Percentiles rank a stretch among this genome's conserved stretches.
Conservation (phyloP, 2,329 filamentous ascomycete species). For the Fusarium hostae region DNA sequence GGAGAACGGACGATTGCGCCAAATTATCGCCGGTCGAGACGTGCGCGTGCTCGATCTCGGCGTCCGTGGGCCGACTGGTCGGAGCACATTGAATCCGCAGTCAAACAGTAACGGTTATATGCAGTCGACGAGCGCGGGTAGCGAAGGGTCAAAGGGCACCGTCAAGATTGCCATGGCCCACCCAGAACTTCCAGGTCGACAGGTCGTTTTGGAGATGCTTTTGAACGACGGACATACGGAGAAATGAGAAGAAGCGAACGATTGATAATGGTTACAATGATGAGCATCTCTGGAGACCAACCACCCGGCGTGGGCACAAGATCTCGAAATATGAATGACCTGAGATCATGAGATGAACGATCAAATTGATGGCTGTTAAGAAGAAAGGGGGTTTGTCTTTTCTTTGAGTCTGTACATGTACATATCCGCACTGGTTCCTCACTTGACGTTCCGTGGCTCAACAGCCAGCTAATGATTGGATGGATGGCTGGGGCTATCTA, state of each 20-base stretch:
- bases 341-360: slow-evolving; percentile 3
- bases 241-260: slow-evolving; percentile 41
- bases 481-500: slow-evolving; percentile 19
- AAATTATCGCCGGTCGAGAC: slow-evolving; percentile 92
- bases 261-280: slow-evolving; percentile 17
- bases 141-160: slow-evolving; percentile 71
- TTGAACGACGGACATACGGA: slow-evolving; percentile 85
- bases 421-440: slow-evolving; percentile 22
- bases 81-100: slow-evolving; percentile 52
- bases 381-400: slow-evolving; percentile 17
- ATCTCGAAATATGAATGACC: not conserved
- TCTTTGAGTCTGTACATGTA: slow-evolving; percentile 35
- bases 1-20: slow-evolving; percentile 90
- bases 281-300: slow-evolving; percentile 3
- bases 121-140: slow-evolving; percentile 49
- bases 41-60: slow-evolving; percentile 92
- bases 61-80: slow-evolving; percentile 69
- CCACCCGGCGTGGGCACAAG: slow-evolving; percentile 11
- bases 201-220: slow-evolving; percentile 91
- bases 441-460: slow-evolving; percentile 4
- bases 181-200: slow-evolving; percentile 83
- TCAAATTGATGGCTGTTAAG: not conserved
- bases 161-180: slow-evolving; percentile 97
- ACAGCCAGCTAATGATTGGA: slow-evolving; percentile 24
- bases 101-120: slow-evolving; percentile 50